phyloP scores from a whole-genome alignment of 176 grass and related monocot species.

The Oryza punctata region DNA sequence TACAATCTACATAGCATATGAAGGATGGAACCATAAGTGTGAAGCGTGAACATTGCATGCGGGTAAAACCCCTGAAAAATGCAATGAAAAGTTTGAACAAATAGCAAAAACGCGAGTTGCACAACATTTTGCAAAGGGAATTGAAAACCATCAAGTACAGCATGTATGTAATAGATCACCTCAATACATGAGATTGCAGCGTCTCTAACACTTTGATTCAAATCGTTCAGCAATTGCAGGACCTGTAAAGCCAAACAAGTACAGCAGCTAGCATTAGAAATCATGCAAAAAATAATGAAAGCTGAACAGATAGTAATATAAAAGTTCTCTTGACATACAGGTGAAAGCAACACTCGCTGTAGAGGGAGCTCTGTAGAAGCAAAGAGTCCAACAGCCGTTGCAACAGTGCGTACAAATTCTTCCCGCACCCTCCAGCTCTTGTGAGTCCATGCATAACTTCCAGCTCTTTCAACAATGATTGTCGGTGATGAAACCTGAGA shows the following conservation, averaged over 20 bases:
- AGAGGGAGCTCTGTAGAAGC: constrained; percentile 86
- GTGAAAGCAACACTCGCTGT: constrained; percentile 72
- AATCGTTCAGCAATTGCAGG: constrained; percentile 84
- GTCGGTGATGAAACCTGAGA: constrained; percentile 84
- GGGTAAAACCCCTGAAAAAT: not conserved
- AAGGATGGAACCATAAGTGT: no score
- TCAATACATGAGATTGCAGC: constrained; percentile 87
- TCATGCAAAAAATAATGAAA: constrained; percentile 2
- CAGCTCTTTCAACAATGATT: constrained; percentile 95
- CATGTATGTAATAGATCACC: constrained; percentile 35
- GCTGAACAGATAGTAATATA: not conserved
- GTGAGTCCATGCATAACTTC: constrained; percentile 87
- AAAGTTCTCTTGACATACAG: constrained; percentile 56
- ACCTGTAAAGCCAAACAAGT: constrained; percentile 50
- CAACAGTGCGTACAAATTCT: constrained; percentile 86
- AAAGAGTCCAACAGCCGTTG: constrained; percentile 73
- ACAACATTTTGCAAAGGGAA: constrained; percentile 17
- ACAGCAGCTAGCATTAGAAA: constrained; percentile 19
- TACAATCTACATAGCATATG: constrained; percentile 9
- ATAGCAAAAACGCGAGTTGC: constrained; percentile 12
- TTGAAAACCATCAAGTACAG: constrained; percentile 17
- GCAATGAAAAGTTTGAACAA: constrained; percentile 5
- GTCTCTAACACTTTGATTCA: constrained; percentile 85
- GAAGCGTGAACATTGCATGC: not conserved
- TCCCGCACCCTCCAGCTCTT: constrained; percentile 89